Conservation (phyloP, 495 filamentous ascomycete species). For the Aspergillus coremiiformis region DNA sequence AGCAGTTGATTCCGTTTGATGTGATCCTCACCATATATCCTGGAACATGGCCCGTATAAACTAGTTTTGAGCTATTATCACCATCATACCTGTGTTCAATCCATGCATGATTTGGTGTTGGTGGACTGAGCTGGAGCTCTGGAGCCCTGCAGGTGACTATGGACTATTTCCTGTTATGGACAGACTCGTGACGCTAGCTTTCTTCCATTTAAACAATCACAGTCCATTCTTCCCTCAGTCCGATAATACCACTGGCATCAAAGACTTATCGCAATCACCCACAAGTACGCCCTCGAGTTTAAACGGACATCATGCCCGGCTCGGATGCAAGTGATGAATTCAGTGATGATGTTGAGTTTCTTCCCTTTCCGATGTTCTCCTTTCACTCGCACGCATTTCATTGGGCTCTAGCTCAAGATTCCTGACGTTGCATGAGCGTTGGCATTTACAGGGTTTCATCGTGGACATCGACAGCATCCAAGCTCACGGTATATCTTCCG, state of each 20-base stretch:
- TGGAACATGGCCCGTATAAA: too few relatives aligned
- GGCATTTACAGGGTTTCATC: slow-evolving; percentile 44
- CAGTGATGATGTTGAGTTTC: slow-evolving; percentile 43
- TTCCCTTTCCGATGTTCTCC: background rate
- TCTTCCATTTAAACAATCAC: background rate
- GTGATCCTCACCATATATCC: too few relatives aligned
- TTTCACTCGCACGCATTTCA: background rate
- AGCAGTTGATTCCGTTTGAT: too few relatives aligned
- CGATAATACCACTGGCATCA: too few relatives aligned
- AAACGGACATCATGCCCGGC: slow-evolving; percentile 34
- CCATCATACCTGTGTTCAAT: too few relatives aligned
- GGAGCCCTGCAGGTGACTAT: background rate
- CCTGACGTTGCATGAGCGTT: background rate
- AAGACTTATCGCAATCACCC: background rate
- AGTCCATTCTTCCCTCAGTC: background rate
- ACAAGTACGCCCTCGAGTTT: background rate
- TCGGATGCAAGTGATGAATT: slow-evolving; percentile 49
- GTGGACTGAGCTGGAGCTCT: too few relatives aligned
- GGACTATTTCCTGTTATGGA: background rate
- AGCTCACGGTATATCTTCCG: slow-evolving; percentile 49
- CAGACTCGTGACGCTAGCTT: slow-evolving; percentile 7
- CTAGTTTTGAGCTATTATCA: too few relatives aligned
- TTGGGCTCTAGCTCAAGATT: background rate
- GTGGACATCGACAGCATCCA: slow-evolving; percentile 71
- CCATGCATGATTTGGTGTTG: too few relatives aligned